Percentiles rank a stretch among this genome's conserved stretches.
These are phyloP conservation scores for Arctium minus DNA, from an alignment of 129 eudicot genomes.

Conservation along the genomic window DNA sequence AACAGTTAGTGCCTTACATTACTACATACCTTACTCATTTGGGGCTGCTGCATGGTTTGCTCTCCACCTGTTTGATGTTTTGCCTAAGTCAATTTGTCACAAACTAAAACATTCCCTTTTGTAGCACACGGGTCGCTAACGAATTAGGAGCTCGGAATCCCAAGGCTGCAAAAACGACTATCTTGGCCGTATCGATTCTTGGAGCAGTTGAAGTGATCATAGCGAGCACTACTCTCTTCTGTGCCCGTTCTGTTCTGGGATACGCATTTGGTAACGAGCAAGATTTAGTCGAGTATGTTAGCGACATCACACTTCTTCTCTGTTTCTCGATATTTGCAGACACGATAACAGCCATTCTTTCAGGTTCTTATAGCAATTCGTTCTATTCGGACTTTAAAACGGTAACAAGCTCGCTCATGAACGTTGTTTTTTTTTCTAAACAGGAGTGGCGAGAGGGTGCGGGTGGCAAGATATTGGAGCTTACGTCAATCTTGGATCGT, in stretches of 20 bases:
- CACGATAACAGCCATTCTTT: conserved; percentile 29
- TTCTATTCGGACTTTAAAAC: not conserved
- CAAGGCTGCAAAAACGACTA: conserved; percentile 24
- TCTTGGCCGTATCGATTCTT: conserved; percentile 7
- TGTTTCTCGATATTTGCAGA: conserved; percentile 36
- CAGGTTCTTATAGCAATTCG: conserved; percentile 19
- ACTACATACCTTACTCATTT: conserved; percentile 40
- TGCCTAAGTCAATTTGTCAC: not conserved
- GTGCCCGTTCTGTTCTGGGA: conserved; percentile 29
- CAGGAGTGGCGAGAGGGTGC: conserved; percentile 66
- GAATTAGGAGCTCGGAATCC: conserved; percentile 42
- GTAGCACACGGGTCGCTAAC: conserved; percentile 34
- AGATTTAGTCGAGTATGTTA: conserved; percentile 32
- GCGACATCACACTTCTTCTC: conserved; percentile 28
- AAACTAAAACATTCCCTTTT: not conserved
- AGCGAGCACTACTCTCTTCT: conserved; percentile 17
- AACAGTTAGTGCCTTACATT: conserved; percentile 32
- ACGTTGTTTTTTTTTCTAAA: not conserved
- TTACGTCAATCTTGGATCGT: conserved; percentile 57
- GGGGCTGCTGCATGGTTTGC: conserved; percentile 54
- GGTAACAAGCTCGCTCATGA: not conserved
- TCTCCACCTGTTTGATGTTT: not conserved
- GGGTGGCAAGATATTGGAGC: conserved; percentile 78
- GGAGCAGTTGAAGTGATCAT: conserved; percentile 31
- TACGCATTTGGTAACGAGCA: conserved; percentile 27